Evolutionary conservation across 1,284 basidiomycete species (phyloP).

Genomic region (Prillingera fragicola): DNA sequence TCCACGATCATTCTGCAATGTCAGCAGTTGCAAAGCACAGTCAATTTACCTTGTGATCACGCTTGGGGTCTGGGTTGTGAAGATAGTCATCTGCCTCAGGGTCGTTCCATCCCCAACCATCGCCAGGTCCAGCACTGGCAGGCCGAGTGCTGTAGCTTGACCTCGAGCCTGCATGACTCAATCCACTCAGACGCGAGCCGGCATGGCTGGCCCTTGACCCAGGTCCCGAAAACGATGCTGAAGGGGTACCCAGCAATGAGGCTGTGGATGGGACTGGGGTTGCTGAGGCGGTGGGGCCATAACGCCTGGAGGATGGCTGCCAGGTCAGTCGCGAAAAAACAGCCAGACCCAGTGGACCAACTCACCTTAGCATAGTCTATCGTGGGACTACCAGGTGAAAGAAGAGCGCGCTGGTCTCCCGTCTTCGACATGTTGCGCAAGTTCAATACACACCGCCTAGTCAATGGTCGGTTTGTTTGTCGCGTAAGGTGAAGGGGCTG

Average conservation of each 20-base stretch:
- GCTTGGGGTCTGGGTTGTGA: conserved; percentile 54
- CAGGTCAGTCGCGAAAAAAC: not conserved
- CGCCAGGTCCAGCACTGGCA: conserved; percentile 3
- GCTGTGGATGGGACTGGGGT: conserved; percentile 23
- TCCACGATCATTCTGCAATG: conserved; percentile 52
- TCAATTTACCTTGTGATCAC: conserved; percentile 54
- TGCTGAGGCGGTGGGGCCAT: conserved; percentile 34
- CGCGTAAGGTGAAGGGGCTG: too few species aligned
- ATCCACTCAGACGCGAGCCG: conserved; percentile 6
- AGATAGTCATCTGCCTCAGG: conserved; percentile 49
- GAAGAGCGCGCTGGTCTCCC: conserved; percentile 3
- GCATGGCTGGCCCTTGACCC: too few species aligned
- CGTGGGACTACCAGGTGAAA: not conserved
- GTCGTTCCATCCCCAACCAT: conserved; percentile 22
- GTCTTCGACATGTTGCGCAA: not conserved
- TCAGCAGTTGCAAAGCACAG: not conserved
- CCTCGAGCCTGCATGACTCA: conserved; percentile 1
- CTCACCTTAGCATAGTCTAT: conserved; percentile 9
- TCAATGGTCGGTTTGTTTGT: too few species aligned
- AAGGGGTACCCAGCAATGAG: conserved; percentile 22
- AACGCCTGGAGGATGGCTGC: conserved; percentile 19
- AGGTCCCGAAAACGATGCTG: too few species aligned
- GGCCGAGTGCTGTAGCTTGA: conserved; percentile 1
- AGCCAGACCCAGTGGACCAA: not conserved
- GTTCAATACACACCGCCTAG: too few species aligned